phyloP scores from a whole-genome alignment of 2,329 filamentous ascomycete species.

The Neonectria neomacrospora region DNA sequence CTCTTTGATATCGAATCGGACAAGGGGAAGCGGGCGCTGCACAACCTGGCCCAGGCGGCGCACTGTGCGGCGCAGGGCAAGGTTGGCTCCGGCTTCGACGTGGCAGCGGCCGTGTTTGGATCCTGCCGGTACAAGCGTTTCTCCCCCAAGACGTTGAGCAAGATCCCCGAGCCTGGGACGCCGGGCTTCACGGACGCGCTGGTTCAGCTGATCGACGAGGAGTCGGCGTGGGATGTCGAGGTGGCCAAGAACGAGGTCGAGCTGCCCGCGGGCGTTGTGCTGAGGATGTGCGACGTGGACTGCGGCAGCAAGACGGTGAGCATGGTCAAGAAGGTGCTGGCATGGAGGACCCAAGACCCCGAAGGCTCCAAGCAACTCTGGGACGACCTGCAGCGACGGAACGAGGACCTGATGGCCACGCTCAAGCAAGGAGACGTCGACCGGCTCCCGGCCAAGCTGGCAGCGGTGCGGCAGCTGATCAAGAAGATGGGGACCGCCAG shows the following conservation, averaged over 20 bases:
- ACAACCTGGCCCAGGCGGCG: constrained; percentile 93
- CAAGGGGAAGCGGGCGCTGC: constrained; percentile 70
- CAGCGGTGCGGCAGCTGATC: constrained; percentile 69
- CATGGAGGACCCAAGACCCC: constrained; percentile 77
- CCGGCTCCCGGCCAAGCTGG: constrained; percentile 60
- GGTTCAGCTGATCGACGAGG: constrained; percentile 72
- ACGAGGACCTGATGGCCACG: constrained; percentile 75
- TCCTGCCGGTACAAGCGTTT: constrained; percentile 94
- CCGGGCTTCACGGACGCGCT: constrained; percentile 75
- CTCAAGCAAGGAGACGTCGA: constrained; percentile 63
- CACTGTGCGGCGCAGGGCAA: constrained; percentile 98
- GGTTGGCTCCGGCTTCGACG: constrained; percentile 94
- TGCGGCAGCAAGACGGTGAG: constrained; percentile 92
- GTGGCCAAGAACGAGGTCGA: constrained; percentile 75
- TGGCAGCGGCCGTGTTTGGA: constrained; percentile 92
- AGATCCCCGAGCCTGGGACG: constrained; percentile 73
- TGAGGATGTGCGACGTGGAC: constrained; percentile 96
- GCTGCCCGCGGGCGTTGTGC: constrained; percentile 77
- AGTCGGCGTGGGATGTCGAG: constrained; percentile 79
- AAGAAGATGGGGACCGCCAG: constrained; percentile 79
- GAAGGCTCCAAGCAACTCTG: constrained; percentile 77
- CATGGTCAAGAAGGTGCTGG: constrained; percentile 93
- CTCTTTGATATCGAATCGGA: constrained; percentile 68
- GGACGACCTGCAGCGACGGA: constrained; percentile 77
- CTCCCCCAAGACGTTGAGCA: constrained; percentile 77